Evolutionary conservation across 2,329 filamentous ascomycete genomes (phyloP), one percentile per base, ranked within the genome.

Genomic region (Stagonosporopsis tanaceti): DNA sequence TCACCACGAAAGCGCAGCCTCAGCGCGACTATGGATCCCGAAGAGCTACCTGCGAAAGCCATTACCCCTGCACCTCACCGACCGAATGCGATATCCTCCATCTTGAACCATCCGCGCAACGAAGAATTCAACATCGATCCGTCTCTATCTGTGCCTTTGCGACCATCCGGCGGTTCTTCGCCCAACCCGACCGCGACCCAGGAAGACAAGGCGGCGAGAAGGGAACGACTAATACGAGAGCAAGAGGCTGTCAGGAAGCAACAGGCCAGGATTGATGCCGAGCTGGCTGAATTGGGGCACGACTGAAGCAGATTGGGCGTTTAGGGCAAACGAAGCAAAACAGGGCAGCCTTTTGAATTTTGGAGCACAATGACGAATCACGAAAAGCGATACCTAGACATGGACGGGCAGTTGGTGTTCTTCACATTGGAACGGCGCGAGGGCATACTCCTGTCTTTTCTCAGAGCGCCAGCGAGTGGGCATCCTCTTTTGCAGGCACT

Each of bases 1-100:
- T 72, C 64, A 8, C 70, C 73, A 9, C 63, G 73, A 14, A 77
- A 77, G 64, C 72, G 75, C 11, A 76, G 73, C 48, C 62, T 73
- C n/a, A 75, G 72, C 37, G 70, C 71, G 27, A 71, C 62, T 17
- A 55, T 72, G 34, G 72, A 77, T 30, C 47, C 61, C 0, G 71
- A 71, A 11, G 71, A 71, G n/a, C n/a, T 57, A 2, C 52, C 60
- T 7, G 47, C 64, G 1, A 54, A 57, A 40, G 42, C 70, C 15
- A 50, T 50, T 9, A 65, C 66, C 20, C 64, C 71, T 7, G 60
- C 65, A 22, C 70, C 71, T 1, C 71, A 74, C 53, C 71, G 73
- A 34, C 67, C 68, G 17, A 73, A 72, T 42, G 66, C 68, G 6
- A 75, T 76, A 22, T 75, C 72, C 0, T 75, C 72, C 0, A 72